Evolutionary conservation across 148 eudicot genomes (phyloP), one percentile per base, ranked within the genome.

Genomic region (Vaccinium corymbosum): DNA sequence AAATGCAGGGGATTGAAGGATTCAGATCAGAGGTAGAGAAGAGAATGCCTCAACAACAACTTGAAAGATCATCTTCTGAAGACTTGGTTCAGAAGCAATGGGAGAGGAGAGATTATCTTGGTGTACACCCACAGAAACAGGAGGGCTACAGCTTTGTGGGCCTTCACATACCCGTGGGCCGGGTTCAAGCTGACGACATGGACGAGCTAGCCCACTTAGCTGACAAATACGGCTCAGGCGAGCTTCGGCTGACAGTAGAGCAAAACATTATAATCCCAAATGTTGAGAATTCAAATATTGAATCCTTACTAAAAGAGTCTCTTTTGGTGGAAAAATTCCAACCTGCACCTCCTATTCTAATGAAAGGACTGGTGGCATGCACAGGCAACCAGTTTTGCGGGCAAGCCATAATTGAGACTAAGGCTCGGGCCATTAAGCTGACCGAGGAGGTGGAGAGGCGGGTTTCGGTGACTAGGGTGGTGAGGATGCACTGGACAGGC

Each of bases 401-500:
- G 52, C 99, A 97, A 76, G 99, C 97, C 66, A 93, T 97, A 66
- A 97, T 94, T 0, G 99, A 97, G 88, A 97, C 99, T 2, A 97
- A 95, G 84, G 94, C 92, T 0, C 89, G 97, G 32, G 97, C 99
- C 0, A 73, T 97, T 27, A 91, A 90, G 87, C 93, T 97, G 78
- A 93, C 99, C 0, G 97, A 93, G 86, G 99, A 94, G 84, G 95
- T 97, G 35, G 86, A 88, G 19, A 80, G 90, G 81, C 91, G 79
- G 25, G 99, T 97, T 7, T 92, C 97, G 0, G 85, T 93, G 25
- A 82, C 90, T 13, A 83, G 83, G 78, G 95, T 97, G 4, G 92
- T 97, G 57, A 89, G 98, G 86, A 97, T 97, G 99, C 99, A 97
- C 85, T 94, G 99, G 99, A 94, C 98, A 0, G 99, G 99, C 2